phyloP scores from a whole-genome alignment of 768 basidiomycete genomes.

The Leccinum subtestaceum region DNA sequence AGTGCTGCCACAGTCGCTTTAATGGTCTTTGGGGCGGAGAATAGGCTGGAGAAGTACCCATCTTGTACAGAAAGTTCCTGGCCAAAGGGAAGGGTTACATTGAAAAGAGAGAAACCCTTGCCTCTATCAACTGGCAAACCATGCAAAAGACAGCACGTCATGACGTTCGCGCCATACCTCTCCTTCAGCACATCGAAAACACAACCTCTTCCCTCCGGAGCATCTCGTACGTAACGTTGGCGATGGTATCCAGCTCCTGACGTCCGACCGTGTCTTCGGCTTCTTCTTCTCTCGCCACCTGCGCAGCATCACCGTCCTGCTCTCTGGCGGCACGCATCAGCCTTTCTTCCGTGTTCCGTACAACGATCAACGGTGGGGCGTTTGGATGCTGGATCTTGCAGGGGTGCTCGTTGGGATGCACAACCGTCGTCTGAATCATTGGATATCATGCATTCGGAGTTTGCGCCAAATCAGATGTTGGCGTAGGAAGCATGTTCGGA shows the following conservation, averaged over 20 bases:
- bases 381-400: conserved; percentile 49
- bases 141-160: conserved; percentile 46
- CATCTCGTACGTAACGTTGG: no score
- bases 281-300: conserved; percentile 22
- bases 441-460: conserved; percentile 58
- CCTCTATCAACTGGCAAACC: conserved; percentile 41
- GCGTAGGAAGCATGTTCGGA: conserved; percentile 25
- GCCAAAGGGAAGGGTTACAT: neutral
- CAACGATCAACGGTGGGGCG: conserved; percentile 38
- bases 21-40: conserved; percentile 15
- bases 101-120: conserved; percentile 8
- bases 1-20: conserved; percentile 21
- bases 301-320: conserved; percentile 15
- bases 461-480: conserved; percentile 33
- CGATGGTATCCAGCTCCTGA: conserved; percentile 1
- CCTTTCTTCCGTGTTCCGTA: conserved; percentile 41
- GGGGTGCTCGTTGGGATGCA: conserved; percentile 57
- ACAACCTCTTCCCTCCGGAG: no score
- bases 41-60: conserved; percentile 16
- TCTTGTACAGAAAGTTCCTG: conserved; percentile 18
- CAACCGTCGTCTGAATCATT: conserved; percentile 49
- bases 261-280: conserved; percentile 25
- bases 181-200: conserved; percentile 15
- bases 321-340: conserved; percentile 16
- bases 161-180: conserved; percentile 17